Evolutionary conservation across 176 grass and related monocot species (phyloP).

Genomic region (Avena atlantica): DNA sequence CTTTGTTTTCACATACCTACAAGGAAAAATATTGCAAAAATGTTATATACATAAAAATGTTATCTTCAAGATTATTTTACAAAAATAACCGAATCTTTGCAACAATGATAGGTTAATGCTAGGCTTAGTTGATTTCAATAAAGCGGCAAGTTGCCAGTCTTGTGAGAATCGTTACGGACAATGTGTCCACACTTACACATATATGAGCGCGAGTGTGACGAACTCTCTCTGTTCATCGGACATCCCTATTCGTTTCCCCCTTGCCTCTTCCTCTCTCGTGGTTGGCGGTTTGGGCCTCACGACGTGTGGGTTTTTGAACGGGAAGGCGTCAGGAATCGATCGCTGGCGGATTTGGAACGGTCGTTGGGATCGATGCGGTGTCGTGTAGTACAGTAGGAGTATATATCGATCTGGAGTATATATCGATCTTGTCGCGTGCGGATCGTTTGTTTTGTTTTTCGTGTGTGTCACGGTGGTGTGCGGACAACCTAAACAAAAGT

Average conservation of each 20-base stretch:
- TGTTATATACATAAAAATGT: too few relatives aligned
- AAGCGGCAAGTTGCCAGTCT: too few relatives aligned
- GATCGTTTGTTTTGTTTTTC: background rate
- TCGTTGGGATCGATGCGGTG: background rate
- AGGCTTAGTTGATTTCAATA: too few relatives aligned
- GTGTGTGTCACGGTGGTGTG: background rate
- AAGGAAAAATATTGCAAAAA: too few relatives aligned
- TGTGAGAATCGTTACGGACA: too few relatives aligned
- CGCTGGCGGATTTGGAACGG: background rate
- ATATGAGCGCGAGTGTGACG: background rate
- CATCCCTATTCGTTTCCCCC: too few relatives aligned
- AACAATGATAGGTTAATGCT: too few relatives aligned
- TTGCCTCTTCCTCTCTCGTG: background rate
- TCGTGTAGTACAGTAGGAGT: background rate
- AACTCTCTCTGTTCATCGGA: background rate
- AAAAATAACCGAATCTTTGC: too few relatives aligned
- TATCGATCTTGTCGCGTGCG: background rate
- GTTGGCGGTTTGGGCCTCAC: background rate
- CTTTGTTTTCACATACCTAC: too few relatives aligned
- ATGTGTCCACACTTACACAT: too few relatives aligned
- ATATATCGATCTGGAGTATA: background rate
- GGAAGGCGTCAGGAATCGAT: background rate
- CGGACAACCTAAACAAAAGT: background rate
- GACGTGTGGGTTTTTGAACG: constrained; percentile 3
- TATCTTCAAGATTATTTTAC: too few relatives aligned